Base-by-base conservation (phyloP, 768 basidiomycete genomes). In the Tylopilus balloui region DNA sequence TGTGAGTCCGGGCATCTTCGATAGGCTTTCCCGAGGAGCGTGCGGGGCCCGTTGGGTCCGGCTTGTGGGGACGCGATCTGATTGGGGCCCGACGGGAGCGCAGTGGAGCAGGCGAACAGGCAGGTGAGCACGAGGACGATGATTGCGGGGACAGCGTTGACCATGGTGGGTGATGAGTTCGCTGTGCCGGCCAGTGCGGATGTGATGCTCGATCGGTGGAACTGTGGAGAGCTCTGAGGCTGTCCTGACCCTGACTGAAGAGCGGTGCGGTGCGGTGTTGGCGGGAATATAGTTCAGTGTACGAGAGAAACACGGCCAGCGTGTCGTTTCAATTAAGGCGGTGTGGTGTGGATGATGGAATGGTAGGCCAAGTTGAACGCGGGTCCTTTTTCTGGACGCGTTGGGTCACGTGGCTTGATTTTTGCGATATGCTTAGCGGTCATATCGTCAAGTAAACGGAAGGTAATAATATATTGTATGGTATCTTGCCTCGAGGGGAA, bases 321-420 rank as follows among this genome's bases (percentile, higher is more conserved):
- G 62, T 50, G 50, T 56, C 19, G 40, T n/a, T 47, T 48, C 10
- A 4, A 38, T 23, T 14, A 13, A 11, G 28, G 25, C 1, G 7
- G 27, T 17, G 40, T 36, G 9, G 21, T 32, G 21, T 50, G 12
- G 27, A 20, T 34, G 19, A 6, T n/a, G 2, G 39, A 40, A 36
- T 9, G 9, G 4, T 10, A 5, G 9, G 15, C 28, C 10, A 19
- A 37, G 32, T 39, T 34, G 36, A 52, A 45, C 27, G 21, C 11
- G 5, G 4, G 3, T 9, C 14, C n/a, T 31, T 25, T 50, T 41
- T 1, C 4, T 1, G 23, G 28, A 42, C 44, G 50, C 40, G 47
- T 8, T 19, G 12, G 28, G 31, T 58, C 57, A 58, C 57, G 53
- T 58, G 57, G 14, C 38, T 52, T 59, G 29, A 55, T 38, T 54